Conservation (phyloP, 352 stramenopile genomes). For the Pythium apleroticum region DNA sequence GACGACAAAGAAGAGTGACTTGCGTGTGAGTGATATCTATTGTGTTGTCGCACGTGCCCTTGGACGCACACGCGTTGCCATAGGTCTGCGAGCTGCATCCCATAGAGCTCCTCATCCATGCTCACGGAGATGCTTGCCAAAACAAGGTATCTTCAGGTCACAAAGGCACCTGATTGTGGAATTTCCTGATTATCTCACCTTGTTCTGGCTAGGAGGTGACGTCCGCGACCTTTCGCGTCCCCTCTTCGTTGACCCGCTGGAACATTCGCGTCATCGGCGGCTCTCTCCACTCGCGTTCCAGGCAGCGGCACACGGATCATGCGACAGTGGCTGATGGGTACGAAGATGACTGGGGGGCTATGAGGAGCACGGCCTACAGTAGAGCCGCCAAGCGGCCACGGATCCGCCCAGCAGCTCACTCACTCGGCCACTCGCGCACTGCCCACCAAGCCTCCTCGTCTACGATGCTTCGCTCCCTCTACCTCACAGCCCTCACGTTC, state of each 20-base stretch:
- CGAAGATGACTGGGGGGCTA: not conserved
- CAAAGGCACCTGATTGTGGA: not conserved
- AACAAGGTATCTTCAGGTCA: not conserved
- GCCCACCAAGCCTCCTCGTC: not conserved
- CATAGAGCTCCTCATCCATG: not conserved
- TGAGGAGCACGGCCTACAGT: not conserved
- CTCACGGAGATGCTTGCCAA: not conserved
- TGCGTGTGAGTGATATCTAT: not conserved
- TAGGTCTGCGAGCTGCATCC: not conserved
- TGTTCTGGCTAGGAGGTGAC: not conserved
- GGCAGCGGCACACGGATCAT: not conserved
- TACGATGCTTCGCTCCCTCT: slow-evolving; percentile 1
- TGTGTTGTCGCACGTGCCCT: not conserved
- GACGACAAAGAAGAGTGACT: slow-evolving; percentile 5
- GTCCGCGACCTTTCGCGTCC: slow-evolving; percentile 1
- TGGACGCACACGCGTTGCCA: not conserved
- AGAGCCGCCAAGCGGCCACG: not conserved
- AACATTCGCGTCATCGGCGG: not conserved
- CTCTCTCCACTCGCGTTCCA: slow-evolving; percentile 3
- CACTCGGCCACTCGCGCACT: not conserved
- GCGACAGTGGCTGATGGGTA: not conserved
- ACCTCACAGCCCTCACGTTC: not conserved
- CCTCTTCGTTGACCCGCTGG: not conserved
- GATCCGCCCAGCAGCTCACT: not conserved
- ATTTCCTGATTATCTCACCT: not conserved